phyloP scores from a whole-genome alignment of 1,284 basidiomycete species.

The Xerocomus amazonicus region DNA sequence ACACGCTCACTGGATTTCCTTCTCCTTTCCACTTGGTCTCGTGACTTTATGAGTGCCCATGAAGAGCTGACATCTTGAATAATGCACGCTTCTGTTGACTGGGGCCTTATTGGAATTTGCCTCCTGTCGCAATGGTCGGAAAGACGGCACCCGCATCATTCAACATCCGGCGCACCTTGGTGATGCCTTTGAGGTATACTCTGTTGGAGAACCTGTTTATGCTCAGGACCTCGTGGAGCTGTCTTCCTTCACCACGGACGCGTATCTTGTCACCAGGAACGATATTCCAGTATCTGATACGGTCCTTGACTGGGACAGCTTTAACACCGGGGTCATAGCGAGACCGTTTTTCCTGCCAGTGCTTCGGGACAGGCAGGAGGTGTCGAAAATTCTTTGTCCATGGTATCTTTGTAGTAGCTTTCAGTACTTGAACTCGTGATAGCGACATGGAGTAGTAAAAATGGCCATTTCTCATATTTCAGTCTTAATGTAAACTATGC shows the following conservation, averaged over 20 bases:
- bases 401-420: slow-evolving; percentile 47
- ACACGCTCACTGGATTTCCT: slow-evolving; percentile 41
- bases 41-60: slow-evolving; percentile 53
- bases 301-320: slow-evolving; percentile 56
- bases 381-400: slow-evolving; percentile 67
- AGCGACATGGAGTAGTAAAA: slow-evolving; percentile 30
- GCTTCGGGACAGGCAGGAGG: slow-evolving; percentile 52
- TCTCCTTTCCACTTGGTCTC: slow-evolving; percentile 39
- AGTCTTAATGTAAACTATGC: slow-evolving; percentile 3
- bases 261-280: slow-evolving; percentile 79
- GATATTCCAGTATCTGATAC: slow-evolving; percentile 83
- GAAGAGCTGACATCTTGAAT: slow-evolving; percentile 73
- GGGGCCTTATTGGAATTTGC: slow-evolving; percentile 31
- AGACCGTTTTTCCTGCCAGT: slow-evolving; percentile 33
- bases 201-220: slow-evolving; percentile 72
- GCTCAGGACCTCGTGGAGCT: slow-evolving; percentile 64
- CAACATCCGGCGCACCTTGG: slow-evolving; percentile 38
- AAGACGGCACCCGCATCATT: neutral
- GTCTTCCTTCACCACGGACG: slow-evolving; percentile 58
- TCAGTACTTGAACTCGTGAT: slow-evolving; percentile 41
- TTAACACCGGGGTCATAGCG: slow-evolving; percentile 40
- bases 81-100: slow-evolving; percentile 56
- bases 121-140: slow-evolving; percentile 17
- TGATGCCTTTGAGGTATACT: slow-evolving; percentile 59
- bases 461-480: slow-evolving; percentile 13